Evolutionary conservation across 257 asterid genomes (phyloP).

Genomic region (Penstemon barbatus): DNA sequence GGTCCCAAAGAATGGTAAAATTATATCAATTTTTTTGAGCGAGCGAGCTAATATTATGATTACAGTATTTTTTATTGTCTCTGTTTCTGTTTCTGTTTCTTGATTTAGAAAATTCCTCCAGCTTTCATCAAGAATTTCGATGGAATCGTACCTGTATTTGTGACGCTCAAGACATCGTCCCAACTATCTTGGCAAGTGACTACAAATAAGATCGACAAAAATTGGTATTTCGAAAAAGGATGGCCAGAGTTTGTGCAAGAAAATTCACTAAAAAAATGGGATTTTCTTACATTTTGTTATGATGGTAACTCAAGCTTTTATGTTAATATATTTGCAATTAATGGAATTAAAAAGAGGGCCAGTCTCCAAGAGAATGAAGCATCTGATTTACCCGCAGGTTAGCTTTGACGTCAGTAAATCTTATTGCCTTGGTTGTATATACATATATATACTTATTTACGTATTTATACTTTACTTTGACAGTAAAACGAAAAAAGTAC

Average conservation of each 20-base stretch:
- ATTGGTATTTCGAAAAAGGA: constrained; percentile 35
- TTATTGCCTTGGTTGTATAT: no score
- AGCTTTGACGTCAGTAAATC: not conserved
- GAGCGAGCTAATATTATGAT: not conserved
- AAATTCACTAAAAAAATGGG: constrained; percentile 27
- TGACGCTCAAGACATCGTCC: constrained; percentile 16
- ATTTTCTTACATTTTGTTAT: constrained; percentile 36
- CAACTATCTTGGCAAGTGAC: constrained; percentile 27
- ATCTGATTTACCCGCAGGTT: constrained; percentile 25
- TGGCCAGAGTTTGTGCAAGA: constrained; percentile 44
- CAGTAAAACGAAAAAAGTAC: no score
- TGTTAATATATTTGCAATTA: constrained; percentile 28
- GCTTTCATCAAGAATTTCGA: constrained; percentile 34
- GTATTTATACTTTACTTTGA: no score
- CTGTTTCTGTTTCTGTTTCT: not conserved
- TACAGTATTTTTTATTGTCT: not conserved
- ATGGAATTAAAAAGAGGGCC: constrained; percentile 32
- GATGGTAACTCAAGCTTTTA: constrained; percentile 27
- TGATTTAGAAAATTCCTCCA: constrained; percentile 39
- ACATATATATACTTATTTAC: no score
- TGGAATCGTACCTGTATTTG: constrained; percentile 27
- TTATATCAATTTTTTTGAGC: not conserved
- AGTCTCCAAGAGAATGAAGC: constrained; percentile 16
- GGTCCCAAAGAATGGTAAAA: constrained; percentile 35
- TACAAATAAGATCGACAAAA: constrained; percentile 19